Evolutionary conservation across 352 stramenopile genomes (phyloP).

Genomic region (Peronospora belbahrii): DNA sequence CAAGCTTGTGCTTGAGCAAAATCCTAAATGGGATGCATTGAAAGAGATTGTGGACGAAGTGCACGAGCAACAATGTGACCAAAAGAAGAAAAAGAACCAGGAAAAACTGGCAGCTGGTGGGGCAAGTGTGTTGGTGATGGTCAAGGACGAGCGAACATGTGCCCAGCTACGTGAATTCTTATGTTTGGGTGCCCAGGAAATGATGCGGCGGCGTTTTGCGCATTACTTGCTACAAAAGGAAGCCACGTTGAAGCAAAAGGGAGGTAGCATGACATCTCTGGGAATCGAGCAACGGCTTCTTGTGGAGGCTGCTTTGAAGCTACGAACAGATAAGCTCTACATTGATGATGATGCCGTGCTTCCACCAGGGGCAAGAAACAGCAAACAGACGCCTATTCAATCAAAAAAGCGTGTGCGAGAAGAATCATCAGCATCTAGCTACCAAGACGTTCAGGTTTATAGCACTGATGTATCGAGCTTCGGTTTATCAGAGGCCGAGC

Average conservation of each 20-base stretch:
- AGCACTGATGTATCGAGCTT: constrained; percentile 56
- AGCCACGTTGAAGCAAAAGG: constrained; percentile 45
- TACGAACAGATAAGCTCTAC: constrained; percentile 39
- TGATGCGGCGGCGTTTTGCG: constrained; percentile 80
- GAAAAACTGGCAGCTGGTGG: constrained; percentile 28
- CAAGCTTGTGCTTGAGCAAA: constrained; percentile 76
- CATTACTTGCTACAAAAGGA: constrained; percentile 77
- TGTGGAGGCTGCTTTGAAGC: constrained; percentile 40
- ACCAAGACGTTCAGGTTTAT: constrained; percentile 21
- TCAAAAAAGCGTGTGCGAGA: constrained; percentile 29
- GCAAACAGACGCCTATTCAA: constrained; percentile 17
- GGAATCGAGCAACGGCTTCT: constrained; percentile 60
- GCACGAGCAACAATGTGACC: constrained; percentile 21
- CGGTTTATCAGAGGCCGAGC: constrained; percentile 59
- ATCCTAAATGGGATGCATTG: constrained; percentile 93
- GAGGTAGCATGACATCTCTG: constrained; percentile 27
- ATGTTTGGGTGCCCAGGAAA: constrained; percentile 60
- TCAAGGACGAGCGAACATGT: constrained; percentile 84
- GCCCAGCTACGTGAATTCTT: constrained; percentile 80
- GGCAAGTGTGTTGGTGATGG: constrained; percentile 68
- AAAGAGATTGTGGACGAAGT: constrained; percentile 91
- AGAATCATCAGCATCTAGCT: constrained; percentile 14
- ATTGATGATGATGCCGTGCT: constrained; percentile 15
- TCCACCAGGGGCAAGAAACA: constrained; percentile 2
- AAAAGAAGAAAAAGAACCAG: constrained; percentile 21